Percentiles rank a stretch among this genome's conserved stretches.
Conservation (phyloP, 192 early-diverging fungal species). For the Coemansia sp. region DNA sequence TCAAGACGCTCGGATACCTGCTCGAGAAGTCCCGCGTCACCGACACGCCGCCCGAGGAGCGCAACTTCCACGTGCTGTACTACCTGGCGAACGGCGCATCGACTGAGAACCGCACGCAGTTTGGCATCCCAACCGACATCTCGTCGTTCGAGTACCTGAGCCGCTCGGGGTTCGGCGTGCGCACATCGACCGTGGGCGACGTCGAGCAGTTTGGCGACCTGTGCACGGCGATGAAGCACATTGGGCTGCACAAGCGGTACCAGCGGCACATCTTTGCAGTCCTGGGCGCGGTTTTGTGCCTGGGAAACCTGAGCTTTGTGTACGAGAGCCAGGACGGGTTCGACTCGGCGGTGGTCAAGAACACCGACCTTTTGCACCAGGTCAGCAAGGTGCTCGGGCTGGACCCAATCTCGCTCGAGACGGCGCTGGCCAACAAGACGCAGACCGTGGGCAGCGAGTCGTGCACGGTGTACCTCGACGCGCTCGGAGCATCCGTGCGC, state of each 20-base stretch:
- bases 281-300: slow-evolving; percentile 82
- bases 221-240: slow-evolving; percentile 57
- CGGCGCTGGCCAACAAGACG: slow-evolving; percentile 79
- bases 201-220: slow-evolving; percentile 61
- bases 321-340: slow-evolving; percentile 65
- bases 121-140: slow-evolving; percentile 59
- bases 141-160: slow-evolving; percentile 46
- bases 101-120: slow-evolving; percentile 64
- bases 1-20: slow-evolving; percentile 70
- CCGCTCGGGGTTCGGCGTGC: slow-evolving; percentile 57
- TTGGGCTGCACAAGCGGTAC: slow-evolving; percentile 68
- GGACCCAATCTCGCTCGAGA: slow-evolving; percentile 70
- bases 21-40: slow-evolving; percentile 66
- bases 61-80: slow-evolving; percentile 81
- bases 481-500: slow-evolving; percentile 69
- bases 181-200: slow-evolving; percentile 70
- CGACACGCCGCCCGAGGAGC: slow-evolving; percentile 55
- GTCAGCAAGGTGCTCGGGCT: slow-evolving; percentile 87
- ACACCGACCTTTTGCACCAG: slow-evolving; percentile 72
- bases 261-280: slow-evolving; percentile 82
- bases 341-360: slow-evolving; percentile 80
- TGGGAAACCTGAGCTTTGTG: slow-evolving; percentile 85
- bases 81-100: slow-evolving; percentile 78
- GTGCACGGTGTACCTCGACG: slow-evolving; percentile 85
- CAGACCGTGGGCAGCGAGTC: slow-evolving; percentile 80